Conservation (phyloP, 495 filamentous ascomycete species). For the Cryomyces minteri region DNA sequence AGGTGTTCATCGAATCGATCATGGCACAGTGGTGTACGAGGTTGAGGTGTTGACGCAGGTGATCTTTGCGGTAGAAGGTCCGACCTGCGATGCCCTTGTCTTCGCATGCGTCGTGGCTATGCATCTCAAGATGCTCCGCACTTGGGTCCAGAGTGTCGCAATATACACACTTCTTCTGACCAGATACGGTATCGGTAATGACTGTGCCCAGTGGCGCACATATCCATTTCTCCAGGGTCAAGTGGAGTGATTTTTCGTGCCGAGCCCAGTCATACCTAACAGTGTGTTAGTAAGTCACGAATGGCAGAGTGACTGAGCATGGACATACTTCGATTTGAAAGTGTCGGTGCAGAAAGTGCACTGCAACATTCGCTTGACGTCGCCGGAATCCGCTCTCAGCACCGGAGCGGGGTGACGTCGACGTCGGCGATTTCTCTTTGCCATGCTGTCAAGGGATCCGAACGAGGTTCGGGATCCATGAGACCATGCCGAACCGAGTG, state of each 20-base stretch:
- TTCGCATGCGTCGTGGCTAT: constrained; percentile 53
- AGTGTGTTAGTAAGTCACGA: no score
- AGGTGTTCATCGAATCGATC: constrained; percentile 44
- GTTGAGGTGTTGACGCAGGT: constrained; percentile 63
- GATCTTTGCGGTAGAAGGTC: constrained; percentile 72
- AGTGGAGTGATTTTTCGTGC: constrained; percentile 65
- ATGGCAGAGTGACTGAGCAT: no score
- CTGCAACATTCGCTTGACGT: constrained; percentile 40
- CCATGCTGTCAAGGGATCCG: constrained; percentile 35
- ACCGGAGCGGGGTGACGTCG: constrained; percentile 38
- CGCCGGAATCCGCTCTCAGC: constrained; percentile 22
- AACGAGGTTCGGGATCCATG: constrained; percentile 46
- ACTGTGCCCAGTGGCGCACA: constrained; percentile 52
- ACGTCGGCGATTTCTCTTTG: constrained; percentile 51
- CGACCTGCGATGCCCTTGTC: constrained; percentile 44
- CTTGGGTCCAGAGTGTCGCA: constrained; percentile 41
- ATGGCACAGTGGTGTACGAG: constrained; percentile 56
- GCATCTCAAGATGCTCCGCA: constrained; percentile 43
- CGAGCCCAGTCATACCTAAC: constrained; percentile 54
- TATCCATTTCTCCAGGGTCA: constrained; percentile 62
- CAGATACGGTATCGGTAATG: constrained; percentile 23
- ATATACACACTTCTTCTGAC: constrained; percentile 41
- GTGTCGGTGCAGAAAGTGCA: constrained; percentile 74
- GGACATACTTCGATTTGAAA: constrained; percentile 44
- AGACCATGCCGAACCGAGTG: constrained; percentile 56